Base-by-base conservation (phyloP, 2,329 filamentous ascomycete species). In the Alternaria incomplexa region DNA sequence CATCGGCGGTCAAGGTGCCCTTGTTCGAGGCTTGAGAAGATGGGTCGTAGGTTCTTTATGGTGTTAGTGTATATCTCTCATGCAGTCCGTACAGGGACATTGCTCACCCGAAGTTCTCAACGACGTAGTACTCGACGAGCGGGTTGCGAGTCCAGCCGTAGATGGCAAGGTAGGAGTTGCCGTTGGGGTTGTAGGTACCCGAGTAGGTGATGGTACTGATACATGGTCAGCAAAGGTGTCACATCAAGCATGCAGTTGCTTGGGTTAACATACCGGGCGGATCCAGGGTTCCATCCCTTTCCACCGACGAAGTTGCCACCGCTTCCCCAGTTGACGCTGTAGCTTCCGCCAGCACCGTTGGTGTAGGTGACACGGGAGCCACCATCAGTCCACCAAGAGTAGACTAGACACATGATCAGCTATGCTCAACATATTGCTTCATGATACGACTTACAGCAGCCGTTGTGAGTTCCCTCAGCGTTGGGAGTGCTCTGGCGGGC, bases 341-440 rank as follows among this genome's bases (percentile, higher is more conserved):
- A 88, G 63, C 77, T 74, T 23, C 87, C 86, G 20, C 76, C 83
- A 5, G 77, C 74, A 20, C 82, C 83, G 76, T 88, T 89, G 72
- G 83, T 86, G 80, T 89, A 89, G 43, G 80, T 84, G 8, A 85
- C 84, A 45, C 78, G 73, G 40, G 79, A 82, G n/a, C 77, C 80
- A 28, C 84, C 83, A 62, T 89, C 86, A 58, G 83, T 87, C 86
- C 86, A 89, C 81, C 83, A 88, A 9, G 85, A 87, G 77, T 86
- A 89, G 81, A 62, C 61, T 63, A 52, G 10, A 15, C 36, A 2
- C 9, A 30, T 44, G 11, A 11, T 46, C 17, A 56, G 23, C 11
- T n/a, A 30, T 43, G 32, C 26, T 44, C 6, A 36, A n/a, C 15
- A 26, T 5, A 4, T 5, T 7, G 11, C 5, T 47, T 20, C 13